Evolutionary conservation across 2,329 filamentous ascomycete species (phyloP).

Genomic region (Aspergillus proliferans): DNA sequence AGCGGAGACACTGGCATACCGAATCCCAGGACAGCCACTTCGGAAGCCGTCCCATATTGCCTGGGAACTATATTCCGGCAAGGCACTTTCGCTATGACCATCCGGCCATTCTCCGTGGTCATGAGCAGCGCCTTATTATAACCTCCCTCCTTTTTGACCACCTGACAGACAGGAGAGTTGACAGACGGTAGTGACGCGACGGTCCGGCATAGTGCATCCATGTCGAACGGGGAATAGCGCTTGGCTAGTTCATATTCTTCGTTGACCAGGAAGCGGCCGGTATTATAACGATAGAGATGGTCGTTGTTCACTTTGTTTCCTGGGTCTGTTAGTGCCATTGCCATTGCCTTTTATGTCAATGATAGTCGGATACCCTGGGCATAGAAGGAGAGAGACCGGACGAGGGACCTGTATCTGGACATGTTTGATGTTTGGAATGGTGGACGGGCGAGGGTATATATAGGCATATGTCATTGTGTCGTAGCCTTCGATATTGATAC

Average conservation of each 20-base stretch:
- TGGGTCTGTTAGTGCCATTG: not conserved
- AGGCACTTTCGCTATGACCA: constrained; percentile 19
- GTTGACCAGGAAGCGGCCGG: constrained; percentile 23
- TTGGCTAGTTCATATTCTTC: constrained; percentile 17
- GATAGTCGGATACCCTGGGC: not conserved
- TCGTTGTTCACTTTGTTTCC: not conserved
- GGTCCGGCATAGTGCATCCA: constrained; percentile 22
- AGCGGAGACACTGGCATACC: constrained; percentile 7
- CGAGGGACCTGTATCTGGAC: not conserved
- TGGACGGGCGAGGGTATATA: too few relatives aligned
- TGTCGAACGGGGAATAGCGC: constrained; percentile 23
- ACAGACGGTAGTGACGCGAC: constrained; percentile 13
- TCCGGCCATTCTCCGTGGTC: constrained; percentile 15
- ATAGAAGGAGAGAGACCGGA: not conserved
- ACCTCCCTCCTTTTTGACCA: constrained; percentile 25
- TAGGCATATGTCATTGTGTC: too few relatives aligned
- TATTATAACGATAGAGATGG: constrained; percentile 20
- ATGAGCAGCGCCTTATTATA: constrained; percentile 22
- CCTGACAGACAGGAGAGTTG: constrained; percentile 17
- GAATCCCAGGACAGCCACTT: constrained; percentile 18
- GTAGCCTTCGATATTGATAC: too few relatives aligned
- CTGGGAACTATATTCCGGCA: constrained; percentile 16
- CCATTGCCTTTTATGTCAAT: too few relatives aligned
- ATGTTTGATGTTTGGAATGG: too few relatives aligned
- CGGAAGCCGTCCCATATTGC: constrained; percentile 19